Percentiles rank a stretch among this genome's conserved stretches.
Conservation (phyloP, 495 filamentous ascomycete species). For the Podospora conica region DNA sequence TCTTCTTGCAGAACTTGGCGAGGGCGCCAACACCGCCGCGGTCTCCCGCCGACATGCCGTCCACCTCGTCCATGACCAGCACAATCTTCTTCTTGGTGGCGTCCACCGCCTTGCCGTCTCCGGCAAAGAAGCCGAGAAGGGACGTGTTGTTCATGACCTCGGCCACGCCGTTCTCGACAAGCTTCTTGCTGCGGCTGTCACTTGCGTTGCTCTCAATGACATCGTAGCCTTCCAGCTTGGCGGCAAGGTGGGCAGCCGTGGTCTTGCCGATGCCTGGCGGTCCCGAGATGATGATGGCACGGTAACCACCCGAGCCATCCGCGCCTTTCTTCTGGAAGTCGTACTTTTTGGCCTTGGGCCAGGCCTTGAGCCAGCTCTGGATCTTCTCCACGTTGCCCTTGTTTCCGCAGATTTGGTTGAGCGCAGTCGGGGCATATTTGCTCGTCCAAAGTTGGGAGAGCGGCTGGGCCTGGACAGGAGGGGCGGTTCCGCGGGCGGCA, state of each 20-base stretch:
- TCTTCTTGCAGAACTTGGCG: slow-evolving; percentile 89
- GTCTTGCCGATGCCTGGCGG: slow-evolving; percentile 98
- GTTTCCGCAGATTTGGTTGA: slow-evolving; percentile 91
- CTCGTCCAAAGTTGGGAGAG: slow-evolving; percentile 83
- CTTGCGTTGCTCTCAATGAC: slow-evolving; percentile 92
- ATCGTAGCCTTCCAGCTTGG: slow-evolving; percentile 89
- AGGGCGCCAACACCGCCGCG: slow-evolving; percentile 92
- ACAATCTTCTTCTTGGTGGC: slow-evolving; percentile 82
- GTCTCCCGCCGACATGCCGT: slow-evolving; percentile 97
- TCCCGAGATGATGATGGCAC: slow-evolving; percentile 87
- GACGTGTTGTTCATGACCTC: slow-evolving; percentile 93
- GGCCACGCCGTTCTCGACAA: slow-evolving; percentile 78
- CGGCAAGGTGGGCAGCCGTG: slow-evolving; percentile 90
- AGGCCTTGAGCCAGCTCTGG: slow-evolving; percentile 77
- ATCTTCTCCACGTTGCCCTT: slow-evolving; percentile 85
- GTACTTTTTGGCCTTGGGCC: slow-evolving; percentile 64
- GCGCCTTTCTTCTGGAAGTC: slow-evolving; percentile 72
- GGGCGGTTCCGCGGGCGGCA: slow-evolving; percentile 33
- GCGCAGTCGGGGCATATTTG: slow-evolving; percentile 83
- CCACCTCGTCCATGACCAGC: slow-evolving; percentile 98
- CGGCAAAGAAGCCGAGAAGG: slow-evolving; percentile 86
- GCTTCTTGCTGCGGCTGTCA: slow-evolving; percentile 94
- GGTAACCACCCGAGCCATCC: slow-evolving; percentile 70
- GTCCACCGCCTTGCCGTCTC: slow-evolving; percentile 72
- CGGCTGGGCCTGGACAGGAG: slow-evolving; percentile 36